Conservation (phyloP, 176 grass and related monocot genomes). For the Tillandsia leiboldiana region DNA sequence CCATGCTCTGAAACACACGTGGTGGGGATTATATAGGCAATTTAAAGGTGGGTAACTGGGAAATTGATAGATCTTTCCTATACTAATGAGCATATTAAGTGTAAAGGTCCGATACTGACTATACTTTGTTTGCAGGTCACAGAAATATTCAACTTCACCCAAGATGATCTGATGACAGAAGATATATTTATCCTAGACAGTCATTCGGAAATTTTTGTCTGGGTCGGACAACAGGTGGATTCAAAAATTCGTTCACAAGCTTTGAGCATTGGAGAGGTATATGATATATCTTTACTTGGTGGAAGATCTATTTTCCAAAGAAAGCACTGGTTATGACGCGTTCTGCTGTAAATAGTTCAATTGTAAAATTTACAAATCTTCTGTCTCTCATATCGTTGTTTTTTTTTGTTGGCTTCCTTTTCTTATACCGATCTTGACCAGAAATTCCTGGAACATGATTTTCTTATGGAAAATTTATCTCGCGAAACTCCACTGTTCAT, state of each 20-base stretch:
- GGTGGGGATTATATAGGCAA: constrained; percentile 51
- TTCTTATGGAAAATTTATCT: constrained; percentile 81
- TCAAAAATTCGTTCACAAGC: constrained; percentile 58
- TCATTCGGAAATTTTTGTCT: constrained; percentile 68
- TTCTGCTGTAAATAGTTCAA: no score
- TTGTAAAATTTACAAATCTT: not conserved
- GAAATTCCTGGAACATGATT: constrained; percentile 92
- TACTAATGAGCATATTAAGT: not conserved
- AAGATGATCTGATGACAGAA: constrained; percentile 99
- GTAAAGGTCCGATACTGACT: constrained; percentile 18
- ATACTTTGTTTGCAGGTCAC: constrained; percentile 56
- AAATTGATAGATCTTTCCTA: constrained; percentile 19
- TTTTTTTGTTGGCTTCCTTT: constrained; percentile 1
- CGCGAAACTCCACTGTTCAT: constrained; percentile 72
- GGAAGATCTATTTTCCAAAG: no score
- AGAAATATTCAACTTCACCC: constrained; percentile 92
- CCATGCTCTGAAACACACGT: constrained; percentile 19
- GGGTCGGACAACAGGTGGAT: constrained; percentile 82
- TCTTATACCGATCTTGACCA: constrained; percentile 18
- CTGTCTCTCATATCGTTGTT: not conserved
- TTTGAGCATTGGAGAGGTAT: constrained; percentile 91
- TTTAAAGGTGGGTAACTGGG: constrained; percentile 59
- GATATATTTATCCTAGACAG: constrained; percentile 91
- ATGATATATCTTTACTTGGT: not conserved
- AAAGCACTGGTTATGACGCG: no score